Evolutionary conservation across 345 rosid genomes (phyloP).

Genomic region (Eucalyptus sp.): DNA sequence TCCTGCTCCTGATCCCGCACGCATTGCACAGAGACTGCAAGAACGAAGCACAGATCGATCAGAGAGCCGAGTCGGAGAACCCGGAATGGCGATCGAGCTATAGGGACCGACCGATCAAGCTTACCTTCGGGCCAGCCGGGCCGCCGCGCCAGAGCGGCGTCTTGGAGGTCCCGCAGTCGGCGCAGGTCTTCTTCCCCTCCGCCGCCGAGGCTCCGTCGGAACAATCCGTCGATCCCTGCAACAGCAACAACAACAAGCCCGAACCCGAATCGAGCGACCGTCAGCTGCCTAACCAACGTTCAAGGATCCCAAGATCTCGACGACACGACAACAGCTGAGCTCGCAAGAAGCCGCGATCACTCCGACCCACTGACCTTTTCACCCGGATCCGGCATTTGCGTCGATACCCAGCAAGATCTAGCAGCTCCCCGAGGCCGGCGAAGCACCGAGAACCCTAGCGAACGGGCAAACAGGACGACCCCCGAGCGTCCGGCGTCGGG

Average conservation of each 20-base stretch:
- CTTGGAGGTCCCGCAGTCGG: constrained; percentile 38
- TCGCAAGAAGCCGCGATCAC: neutral
- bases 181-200: constrained; percentile 24
- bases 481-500: neutral
- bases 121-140: constrained; percentile 45
- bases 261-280: neutral
- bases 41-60: neutral
- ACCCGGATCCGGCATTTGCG: constrained; percentile 2
- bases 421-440: neutral
- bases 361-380: constrained; percentile 14
- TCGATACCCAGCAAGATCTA: neutral
- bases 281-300: neutral
- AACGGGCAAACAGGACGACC: neutral
- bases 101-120: neutral
- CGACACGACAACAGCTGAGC: neutral
- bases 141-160: constrained; percentile 49
- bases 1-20: constrained; percentile 44
- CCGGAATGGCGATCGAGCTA: neutral
- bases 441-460: neutral
- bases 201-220: neutral
- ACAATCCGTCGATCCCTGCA: constrained; percentile 1
- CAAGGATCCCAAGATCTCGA: neutral
- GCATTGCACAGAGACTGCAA: constrained; percentile 46
- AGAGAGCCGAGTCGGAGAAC: neutral
- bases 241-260: neutral